Evolutionary conservation across 1,284 basidiomycete species (phyloP), one percentile per base, ranked within the genome.

Genomic region (Trichosporon faecale): DNA sequence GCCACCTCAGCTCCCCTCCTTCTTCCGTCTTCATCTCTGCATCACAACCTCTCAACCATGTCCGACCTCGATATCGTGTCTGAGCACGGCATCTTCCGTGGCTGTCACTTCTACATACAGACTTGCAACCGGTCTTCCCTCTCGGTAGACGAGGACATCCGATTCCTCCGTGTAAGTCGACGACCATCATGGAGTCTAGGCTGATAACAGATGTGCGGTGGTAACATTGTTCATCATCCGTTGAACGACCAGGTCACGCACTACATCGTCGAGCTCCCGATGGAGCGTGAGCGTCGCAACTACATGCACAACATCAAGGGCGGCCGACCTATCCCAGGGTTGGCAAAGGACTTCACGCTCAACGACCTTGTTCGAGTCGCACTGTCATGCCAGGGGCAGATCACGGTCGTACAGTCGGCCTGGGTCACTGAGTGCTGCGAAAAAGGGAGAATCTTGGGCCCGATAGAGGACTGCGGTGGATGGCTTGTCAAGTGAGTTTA

Each of bases 401-500:
- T 61, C 29, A 61, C 57, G 11, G 57, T 61, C 11, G 57, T 61
- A 5, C 57, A 61, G 57, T 61, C 57, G 27, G 57, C 57, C 5
- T 61, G 57, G 57, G 23, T 61, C 6, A n/a, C 14, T 3, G 57
- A 61, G 57, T 31, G 57, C 27, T 14, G 27, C 12, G 29, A 61
- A 16, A 31, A 29, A 33, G 57, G 57, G 1, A 61, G 57, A 8
- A n/a, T n/a, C 2, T 18, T 61, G 2, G 29, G 57, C 2, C 57
- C 57, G 3, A 18, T 31, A 3, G 57, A 61, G 29, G 57, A 61
- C 27, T 61, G 57, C 16, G 57, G 57, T 5, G 57, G 57, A 7
- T 61, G 57, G 57, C 27, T 61, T 7, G 57, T 61, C 57, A 61
- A 61, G 57, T 61, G 31, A 61, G 57, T 60, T n/a, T 7, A n/a